Evolutionary conservation across 108 stramenopile species (phyloP).

Genomic region (Thalassiosira profunda): DNA sequence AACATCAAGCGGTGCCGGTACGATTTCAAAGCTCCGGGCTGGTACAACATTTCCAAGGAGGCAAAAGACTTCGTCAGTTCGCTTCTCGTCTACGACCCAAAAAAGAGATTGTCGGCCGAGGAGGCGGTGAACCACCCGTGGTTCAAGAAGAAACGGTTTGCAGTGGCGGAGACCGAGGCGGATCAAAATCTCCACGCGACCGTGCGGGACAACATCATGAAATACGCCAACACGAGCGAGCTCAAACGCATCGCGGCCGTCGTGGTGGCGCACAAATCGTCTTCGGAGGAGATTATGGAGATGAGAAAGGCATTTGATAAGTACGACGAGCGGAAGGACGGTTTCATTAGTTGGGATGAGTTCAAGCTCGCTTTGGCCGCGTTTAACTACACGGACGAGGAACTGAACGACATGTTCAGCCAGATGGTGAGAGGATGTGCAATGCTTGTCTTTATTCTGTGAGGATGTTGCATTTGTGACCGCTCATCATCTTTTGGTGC

Average conservation of each 20-base stretch:
- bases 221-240: conserved; percentile 56
- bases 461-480: no score
- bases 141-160: conserved; percentile 55
- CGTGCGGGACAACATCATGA: conserved; percentile 45
- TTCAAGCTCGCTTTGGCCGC: conserved; percentile 65
- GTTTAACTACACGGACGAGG: conserved; percentile 69
- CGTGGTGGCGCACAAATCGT: conserved; percentile 74
- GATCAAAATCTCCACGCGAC: conserved; percentile 28
- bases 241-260: conserved; percentile 78
- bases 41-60: conserved; percentile 59
- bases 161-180: conserved; percentile 5
- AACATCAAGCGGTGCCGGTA: conserved; percentile 67
- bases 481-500: not conserved
- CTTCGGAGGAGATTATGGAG: conserved; percentile 70
- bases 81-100: conserved; percentile 61
- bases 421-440: conserved; percentile 44
- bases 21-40: conserved; percentile 51
- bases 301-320: conserved; percentile 80
- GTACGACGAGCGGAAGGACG: conserved; percentile 65
- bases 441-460: no score
- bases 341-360: conserved; percentile 70
- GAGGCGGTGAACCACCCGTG: conserved; percentile 64
- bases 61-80: conserved; percentile 72
- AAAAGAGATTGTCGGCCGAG: conserved; percentile 61
- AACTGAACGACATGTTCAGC: conserved; percentile 75